phyloP scores from a whole-genome alignment of 495 filamentous ascomycete genomes.

The Evernia prunastri region DNA sequence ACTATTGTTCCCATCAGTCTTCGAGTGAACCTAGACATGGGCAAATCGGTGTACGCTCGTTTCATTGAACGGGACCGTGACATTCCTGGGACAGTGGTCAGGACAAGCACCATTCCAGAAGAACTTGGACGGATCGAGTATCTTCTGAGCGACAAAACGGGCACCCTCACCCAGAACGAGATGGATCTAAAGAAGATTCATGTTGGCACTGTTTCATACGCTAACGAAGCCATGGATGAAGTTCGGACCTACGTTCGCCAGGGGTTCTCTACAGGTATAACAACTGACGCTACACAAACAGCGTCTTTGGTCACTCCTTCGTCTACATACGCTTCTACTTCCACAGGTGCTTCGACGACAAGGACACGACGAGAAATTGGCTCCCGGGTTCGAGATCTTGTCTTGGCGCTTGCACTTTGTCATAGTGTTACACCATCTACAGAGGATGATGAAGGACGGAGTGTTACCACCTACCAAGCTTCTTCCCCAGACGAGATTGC shows the following conservation, averaged over 20 bases:
- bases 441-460: constrained; percentile 71
- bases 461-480: constrained; percentile 85
- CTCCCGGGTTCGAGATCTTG: constrained; percentile 80
- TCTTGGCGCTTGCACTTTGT: constrained; percentile 85
- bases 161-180: constrained; percentile 93
- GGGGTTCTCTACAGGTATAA: constrained; percentile 54
- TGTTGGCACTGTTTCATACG: constrained; percentile 95
- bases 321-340: constrained; percentile 50
- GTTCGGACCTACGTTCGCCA: constrained; percentile 79
- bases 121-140: constrained; percentile 96
- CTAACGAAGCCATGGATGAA: constrained; percentile 97
- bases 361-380: constrained; percentile 89
- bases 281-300: constrained; percentile 31
- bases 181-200: constrained; percentile 99
- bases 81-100: constrained; percentile 85
- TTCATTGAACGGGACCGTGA: constrained; percentile 90
- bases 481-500: constrained; percentile 98
- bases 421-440: constrained; percentile 95
- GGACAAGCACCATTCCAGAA: constrained; percentile 95
- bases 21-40: constrained; percentile 93
- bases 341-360: constrained; percentile 55
- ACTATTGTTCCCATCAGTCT: constrained; percentile 97
- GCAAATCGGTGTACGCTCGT: constrained; percentile 89
- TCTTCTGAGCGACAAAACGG: constrained; percentile 93
- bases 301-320: constrained; percentile 64